These are phyloP conservation scores for Microbotryum saponariae DNA, from an alignment of 1,284 basidiomycete genomes.

Conservation along the genomic window DNA sequence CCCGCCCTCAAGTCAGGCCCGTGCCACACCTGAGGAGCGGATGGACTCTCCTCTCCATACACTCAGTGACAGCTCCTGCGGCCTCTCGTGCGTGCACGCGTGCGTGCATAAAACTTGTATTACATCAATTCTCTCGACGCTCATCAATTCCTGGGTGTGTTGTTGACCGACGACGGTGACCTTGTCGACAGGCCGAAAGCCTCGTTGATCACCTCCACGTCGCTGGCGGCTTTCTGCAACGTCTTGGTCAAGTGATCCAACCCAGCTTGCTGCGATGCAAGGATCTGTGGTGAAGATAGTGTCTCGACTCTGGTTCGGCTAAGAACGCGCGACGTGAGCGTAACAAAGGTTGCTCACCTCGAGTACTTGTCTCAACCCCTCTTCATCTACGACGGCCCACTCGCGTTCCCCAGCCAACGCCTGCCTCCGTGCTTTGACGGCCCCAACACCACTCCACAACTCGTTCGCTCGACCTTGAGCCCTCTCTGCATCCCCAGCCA, in stretches of 20 bases:
- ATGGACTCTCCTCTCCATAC: too few species aligned
- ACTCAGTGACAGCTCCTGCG: too few species aligned
- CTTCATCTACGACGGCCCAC: constrained; percentile 30
- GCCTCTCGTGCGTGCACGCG: too few species aligned
- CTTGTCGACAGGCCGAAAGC: constrained; percentile 17
- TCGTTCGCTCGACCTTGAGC: constrained; percentile 6
- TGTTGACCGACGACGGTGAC: too few species aligned
- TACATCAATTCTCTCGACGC: too few species aligned
- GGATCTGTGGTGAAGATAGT: constrained; percentile 6
- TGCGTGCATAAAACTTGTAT: too few species aligned
- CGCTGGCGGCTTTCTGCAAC: constrained; percentile 8
- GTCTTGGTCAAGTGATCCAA: constrained; percentile 27
- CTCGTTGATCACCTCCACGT: constrained; percentile 25
- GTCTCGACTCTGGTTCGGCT: background rate
- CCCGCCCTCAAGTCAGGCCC: too few species aligned
- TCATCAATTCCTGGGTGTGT: too few species aligned
- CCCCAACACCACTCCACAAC: constrained; percentile 26
- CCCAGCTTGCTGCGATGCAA: constrained; percentile 22
- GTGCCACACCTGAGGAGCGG: too few species aligned
- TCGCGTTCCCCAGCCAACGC: constrained; percentile 9
- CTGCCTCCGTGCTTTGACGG: constrained; percentile 10
- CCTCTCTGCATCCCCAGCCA: constrained; percentile 12
- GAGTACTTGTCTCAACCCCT: constrained; percentile 23
- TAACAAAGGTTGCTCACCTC: constrained; percentile 12
- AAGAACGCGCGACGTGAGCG: background rate